Base-by-base conservation (phyloP, 345 rosid genomes). In the Syzygium grande region DNA sequence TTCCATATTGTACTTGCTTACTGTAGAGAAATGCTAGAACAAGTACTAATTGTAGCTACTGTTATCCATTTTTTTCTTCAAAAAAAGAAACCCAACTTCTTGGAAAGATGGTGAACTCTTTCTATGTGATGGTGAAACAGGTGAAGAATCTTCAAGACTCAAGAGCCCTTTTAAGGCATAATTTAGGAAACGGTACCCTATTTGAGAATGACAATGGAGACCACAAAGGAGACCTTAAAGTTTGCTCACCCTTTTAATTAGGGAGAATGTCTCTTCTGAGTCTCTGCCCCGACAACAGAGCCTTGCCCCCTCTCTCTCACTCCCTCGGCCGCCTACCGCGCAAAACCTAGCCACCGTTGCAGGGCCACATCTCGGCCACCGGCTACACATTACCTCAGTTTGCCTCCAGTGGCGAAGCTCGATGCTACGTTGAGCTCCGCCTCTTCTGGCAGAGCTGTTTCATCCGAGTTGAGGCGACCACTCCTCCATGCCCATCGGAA, bases 171-270 rank as follows among this genome's bases (percentile, higher is more conserved):
- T 86, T 41, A 84, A 85, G 86, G 88, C 90, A 90, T 88, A 79
- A 92, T 90, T 87, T 90, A 86, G 86, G 91, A 91, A 92, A 92
- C 56, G 90, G 89, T 92, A 85, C 93, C 92, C 93, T 89, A 90
- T 87, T 84, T 89, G 93, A 91, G 87, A 92, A 89, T 88, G 91
- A 91, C 86, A 89, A 85, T 92, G 94, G 88, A 92, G 93, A 91
- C 96, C 94, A 93, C 30, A 91, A 90, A 43, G 46, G 46, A 43
- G 46, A 43, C 46, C 46, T 43, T 43, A 43, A 43, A 43, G 46
- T 43, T 43, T 78, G 73, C 61, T 51, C 88, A 89, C 92, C 90
- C 91, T n/a, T 61, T 61, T 13, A 61, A 52, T 85, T 86, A 90
- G 88, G 63, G 87, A 91, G 89, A 89, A 78, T 89, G 92, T 92